Percentiles rank a stretch among this genome's conserved stretches.
These are phyloP conservation scores for Pythium aristosporum DNA, from an alignment of 352 stramenopile species.

Conservation along the genomic window DNA sequence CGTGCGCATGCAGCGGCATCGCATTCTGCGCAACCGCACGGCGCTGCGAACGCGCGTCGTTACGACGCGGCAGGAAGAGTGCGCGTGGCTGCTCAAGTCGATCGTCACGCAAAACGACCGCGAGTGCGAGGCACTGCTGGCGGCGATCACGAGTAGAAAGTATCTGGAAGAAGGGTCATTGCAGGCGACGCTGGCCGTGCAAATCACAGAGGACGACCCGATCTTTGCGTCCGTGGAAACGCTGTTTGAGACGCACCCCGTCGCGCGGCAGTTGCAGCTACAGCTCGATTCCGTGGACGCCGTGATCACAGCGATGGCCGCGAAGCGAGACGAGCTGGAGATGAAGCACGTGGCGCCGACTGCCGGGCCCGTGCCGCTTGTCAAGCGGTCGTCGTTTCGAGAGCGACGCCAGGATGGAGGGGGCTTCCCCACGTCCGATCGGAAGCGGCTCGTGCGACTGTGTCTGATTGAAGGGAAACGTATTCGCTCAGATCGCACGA, in stretches of 20 bases:
- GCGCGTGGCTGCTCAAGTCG: conserved; percentile 26
- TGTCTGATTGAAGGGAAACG: conserved; percentile 17
- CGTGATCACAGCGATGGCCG: conserved; percentile 7
- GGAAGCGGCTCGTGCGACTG: conserved; percentile 20
- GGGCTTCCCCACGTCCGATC: conserved; percentile 15
- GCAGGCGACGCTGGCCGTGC: conserved; percentile 22
- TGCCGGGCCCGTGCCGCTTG: conserved; percentile 11
- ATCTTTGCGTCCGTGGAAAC: conserved; percentile 26
- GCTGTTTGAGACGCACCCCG: conserved; percentile 20
- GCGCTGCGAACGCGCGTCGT: conserved; percentile 10
- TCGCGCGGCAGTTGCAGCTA: conserved; percentile 22
- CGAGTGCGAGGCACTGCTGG: conserved; percentile 23
- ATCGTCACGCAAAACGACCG: conserved; percentile 21
- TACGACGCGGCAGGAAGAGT: conserved; percentile 26
- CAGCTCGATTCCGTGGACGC: conserved; percentile 20
- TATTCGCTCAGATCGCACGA: not conserved
- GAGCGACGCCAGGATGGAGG: conserved; percentile 5
- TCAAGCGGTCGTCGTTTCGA: conserved; percentile 24
- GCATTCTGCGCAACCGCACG: conserved; percentile 6
- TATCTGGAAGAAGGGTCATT: conserved; percentile 28
- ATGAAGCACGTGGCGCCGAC: not conserved
- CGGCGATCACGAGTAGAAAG: conserved; percentile 13
- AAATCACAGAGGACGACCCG: conserved; percentile 27
- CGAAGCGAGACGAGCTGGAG: conserved; percentile 16
- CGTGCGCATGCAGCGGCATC: conserved; percentile 12